phyloP scores from a whole-genome alignment of 129 eudicot species.

The Chrysanthemum makinoi region DNA sequence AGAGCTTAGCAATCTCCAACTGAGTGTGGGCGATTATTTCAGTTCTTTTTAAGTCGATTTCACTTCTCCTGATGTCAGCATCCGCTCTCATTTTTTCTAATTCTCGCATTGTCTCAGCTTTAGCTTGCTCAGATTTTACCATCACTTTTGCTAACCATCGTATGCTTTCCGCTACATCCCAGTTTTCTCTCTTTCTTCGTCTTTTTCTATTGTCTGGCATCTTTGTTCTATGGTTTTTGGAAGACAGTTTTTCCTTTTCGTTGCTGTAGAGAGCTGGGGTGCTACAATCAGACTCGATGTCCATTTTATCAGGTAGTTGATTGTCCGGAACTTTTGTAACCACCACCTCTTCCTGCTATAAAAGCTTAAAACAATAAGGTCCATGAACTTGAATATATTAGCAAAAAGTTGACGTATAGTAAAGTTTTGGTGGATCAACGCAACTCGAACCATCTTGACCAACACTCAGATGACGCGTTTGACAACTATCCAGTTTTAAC shows the following conservation, averaged over 20 bases:
- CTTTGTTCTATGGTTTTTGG: constrained; percentile 34
- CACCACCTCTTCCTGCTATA: constrained; percentile 42
- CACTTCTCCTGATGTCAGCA: constrained; percentile 77
- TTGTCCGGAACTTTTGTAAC: constrained; percentile 39
- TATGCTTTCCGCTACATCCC: constrained; percentile 66
- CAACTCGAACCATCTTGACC: not conserved
- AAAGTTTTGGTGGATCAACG: not conserved
- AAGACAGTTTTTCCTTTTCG: constrained; percentile 41
- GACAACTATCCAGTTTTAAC: no score
- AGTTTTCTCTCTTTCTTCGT: constrained; percentile 39
- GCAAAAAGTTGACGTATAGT: no score
- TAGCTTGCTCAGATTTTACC: constrained; percentile 69
- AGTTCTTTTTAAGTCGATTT: constrained; percentile 77
- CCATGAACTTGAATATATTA: not conserved
- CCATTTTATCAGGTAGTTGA: constrained; percentile 48
- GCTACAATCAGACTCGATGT: constrained; percentile 68
- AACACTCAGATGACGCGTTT: not conserved
- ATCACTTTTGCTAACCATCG: constrained; percentile 78
- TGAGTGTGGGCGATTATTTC: constrained; percentile 92
- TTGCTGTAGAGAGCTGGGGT: constrained; percentile 67
- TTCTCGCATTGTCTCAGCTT: constrained; percentile 63
- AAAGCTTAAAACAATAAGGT: not conserved
- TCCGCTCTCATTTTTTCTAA: constrained; percentile 75
- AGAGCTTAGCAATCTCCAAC: constrained; percentile 80
- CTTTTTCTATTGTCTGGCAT: constrained; percentile 25